Evolutionary conservation across 306 rosid species (phyloP).

Genomic region (Prunus padus): DNA sequence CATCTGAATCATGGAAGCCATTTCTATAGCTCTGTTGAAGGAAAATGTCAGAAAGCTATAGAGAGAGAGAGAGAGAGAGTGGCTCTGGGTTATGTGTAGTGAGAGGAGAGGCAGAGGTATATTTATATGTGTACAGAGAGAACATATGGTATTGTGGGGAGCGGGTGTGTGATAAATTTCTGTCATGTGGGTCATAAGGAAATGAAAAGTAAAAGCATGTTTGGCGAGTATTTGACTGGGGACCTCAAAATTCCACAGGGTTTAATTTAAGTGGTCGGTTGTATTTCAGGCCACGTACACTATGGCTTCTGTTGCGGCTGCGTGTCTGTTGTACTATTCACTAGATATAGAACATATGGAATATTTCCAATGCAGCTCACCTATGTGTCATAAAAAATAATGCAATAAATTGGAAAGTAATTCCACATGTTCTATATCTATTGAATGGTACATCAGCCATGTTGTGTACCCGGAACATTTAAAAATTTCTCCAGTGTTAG

Average conservation of each 20-base stretch:
- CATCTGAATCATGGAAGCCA: conserved; percentile 35
- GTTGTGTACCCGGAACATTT: no score
- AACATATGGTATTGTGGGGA: neutral
- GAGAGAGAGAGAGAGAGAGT: neutral
- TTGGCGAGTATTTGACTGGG: conserved; percentile 47
- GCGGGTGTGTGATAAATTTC: neutral
- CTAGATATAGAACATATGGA: no score
- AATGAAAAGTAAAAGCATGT: conserved; percentile 37
- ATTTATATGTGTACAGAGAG: neutral
- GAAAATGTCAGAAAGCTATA: conserved; percentile 1
- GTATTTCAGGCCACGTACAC: neutral
- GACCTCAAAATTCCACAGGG: neutral
- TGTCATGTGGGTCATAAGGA: conserved; percentile 2
- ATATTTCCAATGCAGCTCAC: no score
- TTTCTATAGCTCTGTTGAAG: conserved; percentile 1
- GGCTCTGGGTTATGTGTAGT: neutral
- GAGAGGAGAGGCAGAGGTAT: conserved; percentile 21
- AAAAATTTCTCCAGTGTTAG: no score
- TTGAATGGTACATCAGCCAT: no score
- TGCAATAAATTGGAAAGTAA: no score
- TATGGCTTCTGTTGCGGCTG: neutral
- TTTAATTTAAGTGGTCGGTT: conserved; percentile 30
- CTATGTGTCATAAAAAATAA: no score
- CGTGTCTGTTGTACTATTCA: no score
- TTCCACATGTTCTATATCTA: no score